Percentiles rank a stretch among this genome's conserved stretches.
Evolutionary conservation across 305 asterid species (phyloP).

Genomic region (Fraxinus floribunda): DNA sequence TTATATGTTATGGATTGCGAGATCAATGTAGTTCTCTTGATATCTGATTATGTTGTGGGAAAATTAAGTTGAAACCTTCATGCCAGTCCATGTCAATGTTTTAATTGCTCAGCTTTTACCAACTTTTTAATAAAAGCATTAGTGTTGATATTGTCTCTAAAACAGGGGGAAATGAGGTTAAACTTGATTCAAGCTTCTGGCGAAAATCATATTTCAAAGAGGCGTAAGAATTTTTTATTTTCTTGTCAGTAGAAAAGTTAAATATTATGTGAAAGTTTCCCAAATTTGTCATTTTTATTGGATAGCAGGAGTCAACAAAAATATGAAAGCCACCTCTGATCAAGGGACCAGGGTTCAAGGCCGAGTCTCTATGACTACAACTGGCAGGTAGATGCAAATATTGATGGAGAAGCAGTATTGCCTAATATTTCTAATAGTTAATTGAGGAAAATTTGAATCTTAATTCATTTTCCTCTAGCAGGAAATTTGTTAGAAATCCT

Average conservation of each 20-base stretch:
- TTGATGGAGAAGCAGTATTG: conserved; percentile 1
- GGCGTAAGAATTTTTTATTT: conserved; percentile 40
- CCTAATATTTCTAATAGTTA: neutral
- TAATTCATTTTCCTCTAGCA: conserved; percentile 36
- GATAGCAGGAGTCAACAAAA: conserved; percentile 40
- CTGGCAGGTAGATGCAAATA: conserved; percentile 39
- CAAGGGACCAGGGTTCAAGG: conserved; percentile 42
- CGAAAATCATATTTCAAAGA: conserved; percentile 36
- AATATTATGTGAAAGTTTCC: conserved; percentile 6
- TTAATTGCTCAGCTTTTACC: neutral
- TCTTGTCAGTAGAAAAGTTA: conserved; percentile 16
- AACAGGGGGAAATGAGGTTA: conserved; percentile 43
- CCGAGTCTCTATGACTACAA: conserved; percentile 34
- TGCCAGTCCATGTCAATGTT: conserved; percentile 12
- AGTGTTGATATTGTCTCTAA: conserved; percentile 26
- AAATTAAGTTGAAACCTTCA: neutral
- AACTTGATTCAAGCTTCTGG: conserved; percentile 33
- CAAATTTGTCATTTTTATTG: conserved; percentile 24
- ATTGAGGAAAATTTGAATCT: conserved; percentile 2
- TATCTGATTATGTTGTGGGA: neutral
- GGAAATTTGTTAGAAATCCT: conserved; percentile 50
- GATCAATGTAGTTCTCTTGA: conserved; percentile 15
- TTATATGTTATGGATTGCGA: neutral
- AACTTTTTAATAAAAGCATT: conserved; percentile 10
- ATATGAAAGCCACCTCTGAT: conserved; percentile 34